Evolutionary conservation across 78 protist genomes (phyloP), one percentile per base, ranked within the genome.

Genomic region (Tieghemostelium lacteum): DNA sequence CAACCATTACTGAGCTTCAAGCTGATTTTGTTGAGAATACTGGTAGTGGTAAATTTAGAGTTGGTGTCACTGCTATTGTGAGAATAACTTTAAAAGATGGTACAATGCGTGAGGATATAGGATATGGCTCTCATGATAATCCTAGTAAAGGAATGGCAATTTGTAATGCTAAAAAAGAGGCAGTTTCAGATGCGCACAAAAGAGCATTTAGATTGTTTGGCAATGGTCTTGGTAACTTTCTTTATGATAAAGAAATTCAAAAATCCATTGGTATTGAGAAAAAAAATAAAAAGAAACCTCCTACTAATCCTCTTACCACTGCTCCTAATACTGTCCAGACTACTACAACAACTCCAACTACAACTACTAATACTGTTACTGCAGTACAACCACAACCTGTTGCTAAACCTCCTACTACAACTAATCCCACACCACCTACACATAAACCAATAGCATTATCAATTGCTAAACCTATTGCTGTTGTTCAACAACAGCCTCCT

Each of bases 41-140:
- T 54, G 37, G 60, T 58, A 17, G n/a, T 36, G 75, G 10, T 20
- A 58, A 49, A 29, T 94, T 29, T 54, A 73, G 24, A 37, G 55
- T 29, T 31, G 93, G 86, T 24, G 49, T 64, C 22, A 69, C 92
- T 1, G 89, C 94, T 3, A 67, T 65, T 20, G 78, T 95, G 14
- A 61, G 94, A 31, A 73, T 95, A 7, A 74, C 61, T 10, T 70
- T 95, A 20, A 85, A 91, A 45, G 71, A 92, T 73, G 97, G 97
- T 37, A 55, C 97, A 3, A 87, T 57, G 42, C 97, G 92, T 75
- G 97, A 95, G 12, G 97, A 92, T 61, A 86, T 95, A 12, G 97
- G 97, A 16, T 93, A 60, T 49, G 97, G 97, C 36, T 24, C 45
- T 5, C 1, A 26, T 22, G 75, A 74, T 14, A 60, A 91, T 29